These are phyloP conservation scores for Micractinium sp. DNA, from an alignment of 139 green algal species.

Conservation along the genomic window DNA sequence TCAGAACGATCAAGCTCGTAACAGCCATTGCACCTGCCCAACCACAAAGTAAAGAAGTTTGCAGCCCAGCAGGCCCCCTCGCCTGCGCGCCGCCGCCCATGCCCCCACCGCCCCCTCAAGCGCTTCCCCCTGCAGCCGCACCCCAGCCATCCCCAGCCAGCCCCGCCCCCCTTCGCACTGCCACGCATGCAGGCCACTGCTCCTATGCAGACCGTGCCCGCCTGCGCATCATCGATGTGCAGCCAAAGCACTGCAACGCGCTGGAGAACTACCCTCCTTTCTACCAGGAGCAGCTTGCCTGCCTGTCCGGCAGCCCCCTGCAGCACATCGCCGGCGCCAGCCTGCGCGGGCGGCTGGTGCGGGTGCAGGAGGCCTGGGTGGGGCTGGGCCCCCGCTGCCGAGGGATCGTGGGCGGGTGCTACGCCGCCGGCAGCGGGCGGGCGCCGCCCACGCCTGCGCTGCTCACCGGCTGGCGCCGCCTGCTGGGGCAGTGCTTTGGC, in stretches of 20 bases:
- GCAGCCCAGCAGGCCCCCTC: no score
- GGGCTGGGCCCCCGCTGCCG: constrained; percentile 1
- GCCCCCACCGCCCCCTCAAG: no score
- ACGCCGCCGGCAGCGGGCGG: neutral
- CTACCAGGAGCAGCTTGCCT: neutral
- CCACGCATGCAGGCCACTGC: neutral
- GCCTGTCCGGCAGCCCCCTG: neutral
- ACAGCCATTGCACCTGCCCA: no score
- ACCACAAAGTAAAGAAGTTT: no score
- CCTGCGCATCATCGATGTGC: neutral
- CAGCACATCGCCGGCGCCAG: neutral
- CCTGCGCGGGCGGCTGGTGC: neutral
- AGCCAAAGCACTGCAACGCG: neutral
- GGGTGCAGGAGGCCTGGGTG: neutral
- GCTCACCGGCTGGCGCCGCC: neutral
- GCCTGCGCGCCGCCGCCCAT: no score
- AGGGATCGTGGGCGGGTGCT: neutral
- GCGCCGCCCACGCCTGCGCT: neutral
- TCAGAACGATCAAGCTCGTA: no score
- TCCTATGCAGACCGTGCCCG: neutral
- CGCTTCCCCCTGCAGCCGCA: no score
- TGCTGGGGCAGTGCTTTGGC: neutral
- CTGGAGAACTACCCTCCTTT: neutral
- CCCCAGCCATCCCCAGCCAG: no score
- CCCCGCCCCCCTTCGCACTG: no score